These are phyloP conservation scores for Lactarius deliciosus DNA, from an alignment of 768 basidiomycete species.

Conservation along the genomic window DNA sequence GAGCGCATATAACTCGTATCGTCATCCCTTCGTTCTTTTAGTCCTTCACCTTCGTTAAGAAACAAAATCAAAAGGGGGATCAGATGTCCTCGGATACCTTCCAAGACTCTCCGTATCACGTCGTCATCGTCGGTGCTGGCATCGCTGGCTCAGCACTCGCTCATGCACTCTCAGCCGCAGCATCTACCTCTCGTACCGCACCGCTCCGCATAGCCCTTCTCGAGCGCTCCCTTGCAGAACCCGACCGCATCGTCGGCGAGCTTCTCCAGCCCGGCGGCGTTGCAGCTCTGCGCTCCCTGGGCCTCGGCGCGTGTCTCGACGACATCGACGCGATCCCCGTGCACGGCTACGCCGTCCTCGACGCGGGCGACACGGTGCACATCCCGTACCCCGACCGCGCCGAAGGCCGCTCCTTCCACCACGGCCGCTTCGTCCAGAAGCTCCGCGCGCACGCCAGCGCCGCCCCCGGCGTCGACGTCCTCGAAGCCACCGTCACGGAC, in stretches of 20 bases:
- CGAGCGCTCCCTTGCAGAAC: constrained; percentile 89
- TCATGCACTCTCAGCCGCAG: constrained; percentile 69
- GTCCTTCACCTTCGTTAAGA: not conserved
- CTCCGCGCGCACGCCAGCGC: constrained; percentile 64
- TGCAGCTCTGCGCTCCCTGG: constrained; percentile 70
- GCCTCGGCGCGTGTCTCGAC: constrained; percentile 71
- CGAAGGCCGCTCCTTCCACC: constrained; percentile 89
- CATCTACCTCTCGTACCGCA: constrained; percentile 41
- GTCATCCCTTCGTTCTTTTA: not conserved
- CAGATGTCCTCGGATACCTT: not conserved
- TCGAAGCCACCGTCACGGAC: constrained; percentile 82
- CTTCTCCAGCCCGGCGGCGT: constrained; percentile 93
- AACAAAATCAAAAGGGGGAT: too few species aligned
- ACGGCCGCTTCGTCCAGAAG: constrained; percentile 84
- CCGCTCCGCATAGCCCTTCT: constrained; percentile 80
- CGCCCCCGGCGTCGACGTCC: constrained; percentile 67
- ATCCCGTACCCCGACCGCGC: constrained; percentile 81
- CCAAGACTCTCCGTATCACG: constrained; percentile 54
- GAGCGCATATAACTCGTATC: not conserved
- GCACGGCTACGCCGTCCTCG: constrained; percentile 82
- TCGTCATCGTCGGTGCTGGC: constrained; percentile 90
- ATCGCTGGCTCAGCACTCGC: constrained; percentile 87
- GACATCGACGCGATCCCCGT: constrained; percentile 85
- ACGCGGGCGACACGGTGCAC: constrained; percentile 65
- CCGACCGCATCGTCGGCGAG: constrained; percentile 97